These are phyloP conservation scores for Hirsutella rhossiliensis DNA, from an alignment of 2,329 filamentous ascomycete species.

Conservation along the genomic window DNA sequence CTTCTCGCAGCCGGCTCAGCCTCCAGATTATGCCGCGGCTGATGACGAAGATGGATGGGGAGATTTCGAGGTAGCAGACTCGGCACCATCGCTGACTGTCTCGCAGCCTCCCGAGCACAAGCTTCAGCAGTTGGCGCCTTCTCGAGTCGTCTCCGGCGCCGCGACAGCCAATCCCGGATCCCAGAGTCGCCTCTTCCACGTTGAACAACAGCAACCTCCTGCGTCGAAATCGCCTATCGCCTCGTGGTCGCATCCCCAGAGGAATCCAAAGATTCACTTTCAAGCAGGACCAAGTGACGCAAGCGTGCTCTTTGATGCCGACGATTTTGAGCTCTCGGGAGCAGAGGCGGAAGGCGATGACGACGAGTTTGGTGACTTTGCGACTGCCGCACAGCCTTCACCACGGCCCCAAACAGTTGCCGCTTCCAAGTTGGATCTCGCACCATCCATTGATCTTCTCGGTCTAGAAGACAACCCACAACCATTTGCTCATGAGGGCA, in stretches of 20 bases:
- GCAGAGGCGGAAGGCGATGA: slow-evolving; percentile 33
- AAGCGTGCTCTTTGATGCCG: slow-evolving; percentile 56
- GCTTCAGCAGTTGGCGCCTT: background rate
- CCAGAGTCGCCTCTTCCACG: background rate
- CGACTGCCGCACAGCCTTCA: slow-evolving; percentile 24
- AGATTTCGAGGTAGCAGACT: slow-evolving; percentile 50
- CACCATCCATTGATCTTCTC: slow-evolving; percentile 27
- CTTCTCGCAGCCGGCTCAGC: background rate
- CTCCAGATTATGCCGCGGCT: background rate
- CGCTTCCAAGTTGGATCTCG: slow-evolving; percentile 8
- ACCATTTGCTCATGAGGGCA: slow-evolving; percentile 6
- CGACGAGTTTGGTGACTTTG: slow-evolving; percentile 50
- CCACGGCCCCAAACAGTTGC: slow-evolving; percentile 4
- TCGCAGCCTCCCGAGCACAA: background rate
- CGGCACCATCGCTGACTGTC: slow-evolving; percentile 8
- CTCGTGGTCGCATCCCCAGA: slow-evolving; percentile 5
- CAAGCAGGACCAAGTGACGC: slow-evolving; percentile 22
- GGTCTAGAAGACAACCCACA: slow-evolving; percentile 22
- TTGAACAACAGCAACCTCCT: background rate
- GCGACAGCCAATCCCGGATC: background rate
- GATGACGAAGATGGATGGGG: slow-evolving; percentile 56
- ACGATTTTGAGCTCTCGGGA: slow-evolving; percentile 34
- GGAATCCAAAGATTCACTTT: slow-evolving; percentile 10
- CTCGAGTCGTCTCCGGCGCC: background rate
- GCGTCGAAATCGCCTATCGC: background rate